Conservation (phyloP, 345 rosid genomes). For the Linum tenue region DNA sequence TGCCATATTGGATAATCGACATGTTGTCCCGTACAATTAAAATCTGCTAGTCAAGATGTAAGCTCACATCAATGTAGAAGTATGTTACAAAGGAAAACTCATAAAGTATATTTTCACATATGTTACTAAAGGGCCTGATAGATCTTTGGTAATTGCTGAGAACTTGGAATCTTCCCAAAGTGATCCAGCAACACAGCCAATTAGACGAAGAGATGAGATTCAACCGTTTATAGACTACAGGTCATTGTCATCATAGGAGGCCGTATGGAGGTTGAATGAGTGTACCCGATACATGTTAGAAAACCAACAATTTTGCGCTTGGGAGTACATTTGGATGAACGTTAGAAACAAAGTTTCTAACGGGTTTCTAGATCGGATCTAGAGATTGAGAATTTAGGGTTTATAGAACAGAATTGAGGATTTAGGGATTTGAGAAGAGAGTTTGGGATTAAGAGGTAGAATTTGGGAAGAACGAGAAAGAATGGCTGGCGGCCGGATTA, state of each 20-base stretch:
- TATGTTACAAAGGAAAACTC: background rate
- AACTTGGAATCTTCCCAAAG: background rate
- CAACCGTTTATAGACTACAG: background rate
- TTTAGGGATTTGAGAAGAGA: too few relatives aligned
- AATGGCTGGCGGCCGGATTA: too few relatives aligned
- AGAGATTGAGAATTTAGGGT: too few relatives aligned
- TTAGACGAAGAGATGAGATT: background rate
- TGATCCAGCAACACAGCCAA: background rate
- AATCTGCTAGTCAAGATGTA: background rate
- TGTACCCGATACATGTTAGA: background rate
- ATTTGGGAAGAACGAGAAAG: too few relatives aligned
- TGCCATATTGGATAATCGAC: too few relatives aligned
- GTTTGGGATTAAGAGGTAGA: too few relatives aligned
- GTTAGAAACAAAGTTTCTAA: too few relatives aligned
- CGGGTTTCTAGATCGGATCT: too few relatives aligned
- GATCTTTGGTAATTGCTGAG: background rate
- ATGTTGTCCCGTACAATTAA: background rate
- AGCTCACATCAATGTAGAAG: background rate
- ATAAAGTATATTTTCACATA: background rate
- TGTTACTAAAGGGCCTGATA: background rate
- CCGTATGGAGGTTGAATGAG: background rate
- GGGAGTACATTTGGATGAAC: background rate
- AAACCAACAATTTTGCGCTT: background rate
- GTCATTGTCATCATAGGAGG: background rate
- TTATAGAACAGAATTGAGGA: too few relatives aligned